Percentiles rank a stretch among this genome's conserved stretches.
Conservation (phyloP, 257 asterid species). For the Lycium ferocissimum region DNA sequence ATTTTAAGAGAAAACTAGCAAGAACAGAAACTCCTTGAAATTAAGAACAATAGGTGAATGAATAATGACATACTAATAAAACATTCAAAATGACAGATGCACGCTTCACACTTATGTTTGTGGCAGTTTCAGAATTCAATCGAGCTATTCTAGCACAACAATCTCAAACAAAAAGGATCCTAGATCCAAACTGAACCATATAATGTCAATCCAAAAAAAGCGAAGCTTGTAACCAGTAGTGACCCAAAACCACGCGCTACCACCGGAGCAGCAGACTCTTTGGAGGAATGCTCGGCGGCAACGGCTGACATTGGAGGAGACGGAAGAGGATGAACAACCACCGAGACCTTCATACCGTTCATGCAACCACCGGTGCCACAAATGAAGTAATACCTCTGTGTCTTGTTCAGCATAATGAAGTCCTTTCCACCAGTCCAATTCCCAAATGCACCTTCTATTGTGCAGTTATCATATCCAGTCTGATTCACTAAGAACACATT, state of each 20-base stretch:
- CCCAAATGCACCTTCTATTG: conserved; percentile 73
- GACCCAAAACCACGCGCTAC: conserved; percentile 38
- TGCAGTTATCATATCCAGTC: conserved; percentile 87
- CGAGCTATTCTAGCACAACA: not conserved
- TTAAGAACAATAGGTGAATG: not conserved
- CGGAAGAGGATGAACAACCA: conserved; percentile 74
- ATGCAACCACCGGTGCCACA: conserved; percentile 88
- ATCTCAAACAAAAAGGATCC: not conserved
- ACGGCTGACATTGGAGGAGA: conserved; percentile 62
- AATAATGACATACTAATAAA: not conserved
- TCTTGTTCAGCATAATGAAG: conserved; percentile 60
- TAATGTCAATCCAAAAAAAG: conserved; percentile 38
- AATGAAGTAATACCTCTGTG: conserved; percentile 80
- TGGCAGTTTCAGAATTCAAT: not conserved
- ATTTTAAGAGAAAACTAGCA: not conserved
- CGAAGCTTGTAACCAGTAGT: conserved; percentile 1
- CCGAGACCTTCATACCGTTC: conserved; percentile 87
- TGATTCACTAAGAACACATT: conserved; percentile 83
- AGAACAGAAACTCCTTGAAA: not conserved
- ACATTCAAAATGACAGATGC: not conserved
- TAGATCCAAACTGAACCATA: conserved; percentile 49
- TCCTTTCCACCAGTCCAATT: conserved; percentile 94
- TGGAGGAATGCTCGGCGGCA: conserved; percentile 41
- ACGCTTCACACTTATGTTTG: not conserved
- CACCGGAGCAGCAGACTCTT: conserved; percentile 40